Evolutionary conservation across 208 protist genomes (phyloP).

Genomic region (Plasmodiophora brassicae): DNA sequence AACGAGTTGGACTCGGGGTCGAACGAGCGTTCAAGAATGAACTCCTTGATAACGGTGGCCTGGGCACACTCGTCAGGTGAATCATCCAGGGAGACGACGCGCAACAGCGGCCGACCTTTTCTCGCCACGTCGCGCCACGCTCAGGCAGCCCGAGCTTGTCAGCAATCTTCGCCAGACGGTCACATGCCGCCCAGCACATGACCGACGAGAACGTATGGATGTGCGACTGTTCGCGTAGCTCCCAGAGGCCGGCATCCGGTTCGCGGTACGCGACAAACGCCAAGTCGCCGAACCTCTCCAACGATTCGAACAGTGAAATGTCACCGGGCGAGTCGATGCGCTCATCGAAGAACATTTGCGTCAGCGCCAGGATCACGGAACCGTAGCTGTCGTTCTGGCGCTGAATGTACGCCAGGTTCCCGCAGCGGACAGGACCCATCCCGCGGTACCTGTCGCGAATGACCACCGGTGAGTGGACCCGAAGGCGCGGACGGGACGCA

Average conservation of each 20-base stretch:
- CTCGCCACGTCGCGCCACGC: slow-evolving; percentile 50
- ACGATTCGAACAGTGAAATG: slow-evolving; percentile 41
- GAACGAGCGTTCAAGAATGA: slow-evolving; percentile 46
- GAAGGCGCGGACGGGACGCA: too few relatives aligned
- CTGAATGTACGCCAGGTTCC: slow-evolving; percentile 48
- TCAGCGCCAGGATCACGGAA: slow-evolving; percentile 54
- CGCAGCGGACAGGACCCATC: slow-evolving; percentile 55
- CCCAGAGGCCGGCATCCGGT: slow-evolving; percentile 50
- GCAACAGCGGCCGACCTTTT: slow-evolving; percentile 46
- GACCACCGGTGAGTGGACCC: too few relatives aligned
- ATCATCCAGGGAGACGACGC: too few relatives aligned
- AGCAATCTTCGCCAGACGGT: slow-evolving; percentile 58
- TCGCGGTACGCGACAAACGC: slow-evolving; percentile 51
- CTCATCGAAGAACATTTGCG: slow-evolving; percentile 62
- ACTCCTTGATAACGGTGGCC: slow-evolving; percentile 52
- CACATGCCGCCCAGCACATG: slow-evolving; percentile 60
- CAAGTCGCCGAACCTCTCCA: slow-evolving; percentile 44
- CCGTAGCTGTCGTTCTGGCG: slow-evolving; percentile 53
- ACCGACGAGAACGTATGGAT: slow-evolving; percentile 50
- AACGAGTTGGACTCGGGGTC: slow-evolving; percentile 52
- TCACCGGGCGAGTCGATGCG: slow-evolving; percentile 57
- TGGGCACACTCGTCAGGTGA: too few relatives aligned
- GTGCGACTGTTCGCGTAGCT: slow-evolving; percentile 34
- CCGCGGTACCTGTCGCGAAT: too few relatives aligned
- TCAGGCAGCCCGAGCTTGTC: slow-evolving; percentile 42